Evolutionary conservation across 1,284 basidiomycete genomes (phyloP).

Genomic region (Paramarasmius palmivorus): DNA sequence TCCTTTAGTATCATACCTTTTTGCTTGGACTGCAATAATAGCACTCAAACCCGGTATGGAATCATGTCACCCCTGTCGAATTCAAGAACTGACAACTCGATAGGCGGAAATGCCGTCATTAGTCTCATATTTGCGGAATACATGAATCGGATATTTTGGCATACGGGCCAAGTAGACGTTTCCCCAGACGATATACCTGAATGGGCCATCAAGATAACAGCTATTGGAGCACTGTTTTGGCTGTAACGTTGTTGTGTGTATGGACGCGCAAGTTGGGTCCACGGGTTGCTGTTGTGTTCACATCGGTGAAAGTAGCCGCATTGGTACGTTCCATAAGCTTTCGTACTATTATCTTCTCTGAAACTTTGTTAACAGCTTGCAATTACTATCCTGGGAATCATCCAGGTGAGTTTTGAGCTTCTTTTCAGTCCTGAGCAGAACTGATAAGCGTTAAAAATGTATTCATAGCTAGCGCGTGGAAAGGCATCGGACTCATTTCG

Average conservation of each 20-base stretch:
- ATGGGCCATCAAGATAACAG: conserved; percentile 94
- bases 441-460: no score
- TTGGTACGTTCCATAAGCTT: conserved; percentile 6
- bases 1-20: conserved; percentile 83
- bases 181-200: conserved; percentile 81
- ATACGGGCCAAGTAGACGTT: conserved; percentile 58
- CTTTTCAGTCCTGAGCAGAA: no score
- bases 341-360: neutral
- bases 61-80: conserved; percentile 15
- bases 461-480: conserved; percentile 66
- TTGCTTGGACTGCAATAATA: conserved; percentile 88
- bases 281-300: conserved; percentile 83
- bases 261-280: conserved; percentile 81
- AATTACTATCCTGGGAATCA: conserved; percentile 71
- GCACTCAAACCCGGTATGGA: conserved; percentile 78
- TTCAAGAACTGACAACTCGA: neutral
- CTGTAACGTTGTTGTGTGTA: conserved; percentile 79
- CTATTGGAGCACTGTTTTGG: conserved; percentile 67
- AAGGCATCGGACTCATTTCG: conserved; percentile 64
- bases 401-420: no score
- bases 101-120: conserved; percentile 68
- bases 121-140: conserved; percentile 85
- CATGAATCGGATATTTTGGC: conserved; percentile 77
- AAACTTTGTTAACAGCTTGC: conserved; percentile 20
- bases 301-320: conserved; percentile 73